Evolutionary conservation across 139 green algal genomes (phyloP), one percentile per base, ranked within the genome.

Genomic region (Ostreobium quekettii): DNA sequence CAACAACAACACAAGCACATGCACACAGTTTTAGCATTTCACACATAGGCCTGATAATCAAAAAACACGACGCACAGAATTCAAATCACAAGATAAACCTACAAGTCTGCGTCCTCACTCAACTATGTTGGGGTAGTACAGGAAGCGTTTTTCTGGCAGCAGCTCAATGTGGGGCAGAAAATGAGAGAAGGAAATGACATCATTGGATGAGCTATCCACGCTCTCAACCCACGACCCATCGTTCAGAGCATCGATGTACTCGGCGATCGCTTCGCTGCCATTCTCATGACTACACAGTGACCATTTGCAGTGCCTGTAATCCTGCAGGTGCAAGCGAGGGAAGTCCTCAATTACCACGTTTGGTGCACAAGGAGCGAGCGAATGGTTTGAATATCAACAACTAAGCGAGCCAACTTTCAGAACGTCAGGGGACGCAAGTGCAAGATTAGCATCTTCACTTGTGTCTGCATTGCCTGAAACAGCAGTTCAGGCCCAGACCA

Each of bases 101-200:
- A 11, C 58, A 47, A 47, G 58, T 42, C 11, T 49, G n/a, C n/a
- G n/a, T n/a, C n/a, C n/a, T n/a, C n/a, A n/a, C n/a, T 47, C 69
- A 37, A 81, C 70, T 38, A 95, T 68, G 47, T 85, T 78, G 24
- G 89, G 87, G 58, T 82, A 93, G 29, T 82, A 83, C 31, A 96
- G 73, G 58, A 86, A 89, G 4, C 89, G 74, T 74, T 95, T 95
- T 78, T 95, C 87, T 0, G 89, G 88, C 32, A 89, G 69, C 28
- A 95, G 80, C 47, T 75, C 66, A 66, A 87, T 72, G 31, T 76
- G 38, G 1, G 85, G 85, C 53, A 92, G 68, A 72, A 92, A 91
- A 76, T 92, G 85, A 0, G 78, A 85, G 36, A 88, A 78, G 57
- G 72, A 78, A 33, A 92, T 70, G 5, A 90, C 59, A 42, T 88